Evolutionary conservation across 495 filamentous ascomycete genomes (phyloP).

Genomic region (Penicillium arizonense): DNA sequence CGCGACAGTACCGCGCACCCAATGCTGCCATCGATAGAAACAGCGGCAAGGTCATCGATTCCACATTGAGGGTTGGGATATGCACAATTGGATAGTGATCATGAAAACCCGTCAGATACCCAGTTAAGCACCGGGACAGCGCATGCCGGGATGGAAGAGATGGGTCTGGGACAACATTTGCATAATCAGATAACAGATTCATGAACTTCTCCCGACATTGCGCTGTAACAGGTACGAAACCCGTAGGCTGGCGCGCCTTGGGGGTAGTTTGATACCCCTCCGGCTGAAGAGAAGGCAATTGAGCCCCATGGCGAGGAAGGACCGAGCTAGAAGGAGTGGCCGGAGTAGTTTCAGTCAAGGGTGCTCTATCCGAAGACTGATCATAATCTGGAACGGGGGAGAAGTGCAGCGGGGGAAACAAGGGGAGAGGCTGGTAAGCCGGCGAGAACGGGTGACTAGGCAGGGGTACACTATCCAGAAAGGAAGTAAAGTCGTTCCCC

Average conservation of each 20-base stretch:
- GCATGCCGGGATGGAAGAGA: conserved; percentile 56
- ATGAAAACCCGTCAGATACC: conserved; percentile 66
- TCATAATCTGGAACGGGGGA: conserved; percentile 31
- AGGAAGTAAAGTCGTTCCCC: conserved; percentile 41
- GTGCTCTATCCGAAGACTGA: conserved; percentile 19
- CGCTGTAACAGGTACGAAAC: conserved; percentile 34
- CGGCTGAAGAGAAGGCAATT: conserved; percentile 39
- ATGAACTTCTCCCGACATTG: conserved; percentile 36
- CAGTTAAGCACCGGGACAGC: conserved; percentile 62
- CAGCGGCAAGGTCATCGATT: conserved; percentile 55
- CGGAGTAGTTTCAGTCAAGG: conserved; percentile 11
- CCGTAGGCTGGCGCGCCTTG: conserved; percentile 29
- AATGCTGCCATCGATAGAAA: conserved; percentile 63
- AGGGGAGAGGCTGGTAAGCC: conserved; percentile 37
- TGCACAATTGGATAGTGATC: conserved; percentile 70
- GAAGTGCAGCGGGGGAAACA: conserved; percentile 35
- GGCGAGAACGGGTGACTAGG: conserved; percentile 42
- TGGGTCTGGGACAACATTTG: conserved; percentile 37
- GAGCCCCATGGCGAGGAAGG: conserved; percentile 37
- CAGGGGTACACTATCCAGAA: conserved; percentile 40
- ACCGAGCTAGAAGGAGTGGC: conserved; percentile 35
- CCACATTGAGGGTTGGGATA: conserved; percentile 57
- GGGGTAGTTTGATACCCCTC: conserved; percentile 31
- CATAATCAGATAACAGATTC: conserved; percentile 21
- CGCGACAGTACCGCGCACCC: conserved; percentile 61